phyloP scores from a whole-genome alignment of 2,329 filamentous ascomycete genomes.

The Ophiostoma triangulosporum region DNA sequence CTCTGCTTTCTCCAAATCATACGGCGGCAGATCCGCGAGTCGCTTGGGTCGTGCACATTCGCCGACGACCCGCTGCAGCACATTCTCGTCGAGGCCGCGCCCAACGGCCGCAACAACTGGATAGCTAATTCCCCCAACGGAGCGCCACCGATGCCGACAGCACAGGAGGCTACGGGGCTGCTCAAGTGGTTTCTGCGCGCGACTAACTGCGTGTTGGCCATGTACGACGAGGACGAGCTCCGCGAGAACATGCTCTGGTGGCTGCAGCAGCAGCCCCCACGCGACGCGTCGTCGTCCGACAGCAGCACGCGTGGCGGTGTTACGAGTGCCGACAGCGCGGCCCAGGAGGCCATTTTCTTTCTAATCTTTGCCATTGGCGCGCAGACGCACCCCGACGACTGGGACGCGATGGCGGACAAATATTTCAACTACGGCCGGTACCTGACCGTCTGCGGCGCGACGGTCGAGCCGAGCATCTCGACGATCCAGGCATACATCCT shows the following conservation, averaged over 20 bases:
- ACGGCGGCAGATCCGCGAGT: constrained; percentile 20
- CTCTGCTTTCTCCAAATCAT: constrained; percentile 23
- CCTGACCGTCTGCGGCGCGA: constrained; percentile 34
- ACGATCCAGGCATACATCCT: constrained; percentile 38
- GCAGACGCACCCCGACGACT: constrained; percentile 12
- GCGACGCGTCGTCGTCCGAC: background rate
- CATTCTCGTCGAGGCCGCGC: constrained; percentile 22
- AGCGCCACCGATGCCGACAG: constrained; percentile 14
- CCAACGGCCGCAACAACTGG: constrained; percentile 19
- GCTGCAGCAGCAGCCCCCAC: constrained; percentile 14
- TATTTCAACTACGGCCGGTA: constrained; percentile 15
- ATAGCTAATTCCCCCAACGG: constrained; percentile 12
- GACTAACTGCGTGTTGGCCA: constrained; percentile 18
- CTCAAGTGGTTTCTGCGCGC: constrained; percentile 21
- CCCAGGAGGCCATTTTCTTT: constrained; percentile 9
- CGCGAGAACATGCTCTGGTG: constrained; percentile 17
- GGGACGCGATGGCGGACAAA: constrained; percentile 9
- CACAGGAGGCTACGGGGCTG: constrained; percentile 18
- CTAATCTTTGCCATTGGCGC: constrained; percentile 16
- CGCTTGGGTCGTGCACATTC: constrained; percentile 21
- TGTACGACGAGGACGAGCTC: constrained; percentile 22
- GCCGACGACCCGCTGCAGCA: constrained; percentile 23
- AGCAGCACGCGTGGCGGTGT: constrained; percentile 15
- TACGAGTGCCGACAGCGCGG: constrained; percentile 8
- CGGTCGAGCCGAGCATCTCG: constrained; percentile 39